These are phyloP conservation scores for Cucurbita maxima DNA, from an alignment of 306 rosid genomes.

Conservation along the genomic window DNA sequence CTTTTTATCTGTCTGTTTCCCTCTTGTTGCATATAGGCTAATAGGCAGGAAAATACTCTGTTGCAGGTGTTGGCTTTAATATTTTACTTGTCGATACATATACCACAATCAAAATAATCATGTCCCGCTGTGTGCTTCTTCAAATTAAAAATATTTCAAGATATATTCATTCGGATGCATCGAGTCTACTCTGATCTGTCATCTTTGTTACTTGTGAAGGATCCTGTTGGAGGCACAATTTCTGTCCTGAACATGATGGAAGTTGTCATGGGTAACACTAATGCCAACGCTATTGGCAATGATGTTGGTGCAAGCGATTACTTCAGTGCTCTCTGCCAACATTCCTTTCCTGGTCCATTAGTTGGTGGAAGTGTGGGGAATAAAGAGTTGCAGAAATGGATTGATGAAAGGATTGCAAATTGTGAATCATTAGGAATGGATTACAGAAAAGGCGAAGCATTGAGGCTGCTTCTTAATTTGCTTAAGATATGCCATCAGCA, in stretches of 20 bases:
- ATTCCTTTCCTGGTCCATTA: conserved; percentile 89
- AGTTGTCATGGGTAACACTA: conserved; percentile 35
- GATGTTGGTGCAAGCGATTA: conserved; percentile 34
- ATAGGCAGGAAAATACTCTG: not conserved
- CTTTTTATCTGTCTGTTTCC: conserved; percentile 4
- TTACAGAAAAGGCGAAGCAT: conserved; percentile 46
- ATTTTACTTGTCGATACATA: not conserved
- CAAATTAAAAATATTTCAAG: not conserved
- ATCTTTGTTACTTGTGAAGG: conserved; percentile 44
- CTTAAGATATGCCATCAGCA: conserved; percentile 83
- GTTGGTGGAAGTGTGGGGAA: conserved; percentile 85
- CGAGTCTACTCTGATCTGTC: conserved; percentile 14
- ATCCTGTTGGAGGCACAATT: conserved; percentile 39
- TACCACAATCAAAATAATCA: not conserved
- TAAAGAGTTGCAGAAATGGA: conserved; percentile 79
- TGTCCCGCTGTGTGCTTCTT: not conserved
- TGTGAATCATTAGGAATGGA: conserved; percentile 48
- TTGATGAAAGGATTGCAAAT: conserved; percentile 69
- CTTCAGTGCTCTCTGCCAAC: conserved; percentile 64
- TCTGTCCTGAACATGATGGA: conserved; percentile 67
- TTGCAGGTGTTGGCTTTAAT: not conserved
- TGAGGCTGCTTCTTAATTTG: conserved; percentile 78
- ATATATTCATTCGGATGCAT: not conserved
- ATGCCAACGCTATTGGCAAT: conserved; percentile 20
- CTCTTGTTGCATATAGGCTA: conserved; percentile 4